phyloP scores from a whole-genome alignment of 2,329 filamentous ascomycete species.

The Xylaria sp. region DNA sequence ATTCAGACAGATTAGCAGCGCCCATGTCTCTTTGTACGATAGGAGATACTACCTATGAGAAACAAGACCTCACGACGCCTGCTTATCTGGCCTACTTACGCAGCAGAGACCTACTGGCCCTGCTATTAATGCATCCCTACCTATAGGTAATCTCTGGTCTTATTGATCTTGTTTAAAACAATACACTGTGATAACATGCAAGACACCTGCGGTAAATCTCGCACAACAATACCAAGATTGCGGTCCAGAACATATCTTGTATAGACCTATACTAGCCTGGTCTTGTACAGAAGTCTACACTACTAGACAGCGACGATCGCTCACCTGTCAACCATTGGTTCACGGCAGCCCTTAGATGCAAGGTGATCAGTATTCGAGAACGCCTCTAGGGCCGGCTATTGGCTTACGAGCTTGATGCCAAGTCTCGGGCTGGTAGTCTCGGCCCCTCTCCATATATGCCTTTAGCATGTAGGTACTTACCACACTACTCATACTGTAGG shows the following conservation, averaged over 20 bases:
- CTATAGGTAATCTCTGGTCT: background rate
- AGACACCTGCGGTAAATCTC: background rate
- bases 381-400: conserved; percentile 27
- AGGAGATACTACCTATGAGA: too few relatives aligned
- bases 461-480: too few relatives aligned
- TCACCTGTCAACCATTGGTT: conserved; percentile 26
- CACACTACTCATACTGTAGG: background rate
- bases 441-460: background rate
- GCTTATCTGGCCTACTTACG: too few relatives aligned
- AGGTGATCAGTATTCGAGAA: conserved; percentile 29
- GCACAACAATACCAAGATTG: background rate
- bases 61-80: background rate
- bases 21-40: too few relatives aligned
- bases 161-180: background rate
- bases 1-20: background rate
- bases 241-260: background rate
- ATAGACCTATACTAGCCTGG: background rate
- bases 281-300: too few relatives aligned
- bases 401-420: conserved; percentile 32
- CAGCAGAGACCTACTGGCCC: too few relatives aligned
- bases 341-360: conserved; percentile 21
- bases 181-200: background rate
- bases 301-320: too few relatives aligned
- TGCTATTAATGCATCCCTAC: too few relatives aligned
- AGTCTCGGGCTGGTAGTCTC: conserved; percentile 11